Conservation (phyloP, 257 asterid genomes). For the Solanum megistacrolobum region DNA sequence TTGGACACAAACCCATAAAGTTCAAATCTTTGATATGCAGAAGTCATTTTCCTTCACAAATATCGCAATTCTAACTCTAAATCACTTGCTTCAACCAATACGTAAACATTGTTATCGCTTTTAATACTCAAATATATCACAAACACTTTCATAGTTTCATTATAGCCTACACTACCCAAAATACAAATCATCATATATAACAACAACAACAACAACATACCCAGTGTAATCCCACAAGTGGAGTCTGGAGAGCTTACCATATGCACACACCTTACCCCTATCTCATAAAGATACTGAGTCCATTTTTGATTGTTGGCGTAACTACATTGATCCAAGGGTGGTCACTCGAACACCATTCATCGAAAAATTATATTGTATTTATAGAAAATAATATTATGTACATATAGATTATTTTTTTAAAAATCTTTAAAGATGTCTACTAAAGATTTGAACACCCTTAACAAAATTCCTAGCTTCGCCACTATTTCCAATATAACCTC, state of each 20-base stretch:
- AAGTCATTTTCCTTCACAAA: background rate
- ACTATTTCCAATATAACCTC: background rate
- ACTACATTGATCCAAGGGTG: background rate
- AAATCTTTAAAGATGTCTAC: background rate
- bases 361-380: background rate
- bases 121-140: background rate
- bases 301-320: background rate
- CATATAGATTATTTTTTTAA: no score
- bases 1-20: background rate
- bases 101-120: background rate
- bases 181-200: background rate
- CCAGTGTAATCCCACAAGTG: background rate
- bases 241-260: rapidly evolving
- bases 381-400: background rate
- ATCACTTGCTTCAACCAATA: background rate
- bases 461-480: background rate
- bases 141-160: background rate
- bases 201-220: background rate
- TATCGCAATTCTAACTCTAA: background rate
- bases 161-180: background rate
- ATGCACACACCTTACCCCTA: background rate
- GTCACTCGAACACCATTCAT: background rate
- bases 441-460: background rate
- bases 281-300: background rate
- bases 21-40: background rate